These are phyloP conservation scores for Agroathelia rolfsii DNA, from an alignment of 1,284 basidiomycete genomes.

Conservation along the genomic window DNA sequence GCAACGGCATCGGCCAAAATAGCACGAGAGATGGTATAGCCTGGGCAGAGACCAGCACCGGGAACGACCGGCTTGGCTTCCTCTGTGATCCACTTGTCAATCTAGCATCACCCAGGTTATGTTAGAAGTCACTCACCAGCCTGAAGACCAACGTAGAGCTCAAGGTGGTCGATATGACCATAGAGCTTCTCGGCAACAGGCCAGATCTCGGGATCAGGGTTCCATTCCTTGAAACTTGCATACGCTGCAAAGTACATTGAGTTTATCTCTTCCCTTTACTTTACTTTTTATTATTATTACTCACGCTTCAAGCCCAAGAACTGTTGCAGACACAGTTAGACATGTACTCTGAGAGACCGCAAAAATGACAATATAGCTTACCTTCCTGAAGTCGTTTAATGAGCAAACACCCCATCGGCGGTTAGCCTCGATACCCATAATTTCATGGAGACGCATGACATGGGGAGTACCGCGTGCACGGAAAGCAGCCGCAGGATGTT, in stretches of 20 bases:
- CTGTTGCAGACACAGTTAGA: conserved; percentile 22
- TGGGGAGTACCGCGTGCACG: conserved; percentile 69
- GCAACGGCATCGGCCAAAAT: conserved; percentile 86
- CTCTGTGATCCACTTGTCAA: too few relatives aligned
- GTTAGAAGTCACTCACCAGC: conserved; percentile 15
- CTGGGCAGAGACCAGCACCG: conserved; percentile 79
- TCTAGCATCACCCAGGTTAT: too few relatives aligned
- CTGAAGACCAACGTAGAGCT: conserved; percentile 72
- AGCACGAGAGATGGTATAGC: conserved; percentile 78
- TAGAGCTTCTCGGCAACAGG: conserved; percentile 70
- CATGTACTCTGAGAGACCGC: conserved; percentile 29
- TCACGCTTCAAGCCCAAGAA: conserved; percentile 68
- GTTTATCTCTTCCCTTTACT: neutral
- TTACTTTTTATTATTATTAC: conserved; percentile 13
- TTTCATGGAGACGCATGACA: conserved; percentile 68
- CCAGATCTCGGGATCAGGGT: conserved; percentile 63
- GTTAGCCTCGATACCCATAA: conserved; percentile 75
- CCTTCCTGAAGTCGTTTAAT: conserved; percentile 78
- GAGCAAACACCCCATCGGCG: conserved; percentile 75
- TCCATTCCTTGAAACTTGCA: conserved; percentile 73
- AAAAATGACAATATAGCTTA: conserved; percentile 15
- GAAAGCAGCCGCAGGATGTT: conserved; percentile 69
- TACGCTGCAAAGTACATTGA: conserved; percentile 31
- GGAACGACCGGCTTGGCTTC: conserved; percentile 67
- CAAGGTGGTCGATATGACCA: conserved; percentile 67